Conservation (phyloP, 169 alveolate species). For the Plasmodium cynomolgi region DNA sequence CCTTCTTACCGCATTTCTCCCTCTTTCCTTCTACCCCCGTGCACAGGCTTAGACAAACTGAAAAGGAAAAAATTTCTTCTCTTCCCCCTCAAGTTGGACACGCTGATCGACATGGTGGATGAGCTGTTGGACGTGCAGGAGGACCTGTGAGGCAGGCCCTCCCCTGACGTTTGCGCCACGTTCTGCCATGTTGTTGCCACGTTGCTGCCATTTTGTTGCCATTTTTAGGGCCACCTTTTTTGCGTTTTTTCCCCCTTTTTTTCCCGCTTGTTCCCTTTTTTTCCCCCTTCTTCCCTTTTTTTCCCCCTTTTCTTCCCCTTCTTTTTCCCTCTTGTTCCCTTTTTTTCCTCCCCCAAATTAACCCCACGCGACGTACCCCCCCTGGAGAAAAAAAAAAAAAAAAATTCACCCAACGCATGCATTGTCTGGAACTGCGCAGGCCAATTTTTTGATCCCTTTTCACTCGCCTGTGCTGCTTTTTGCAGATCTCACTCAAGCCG, state of each 20-base stretch:
- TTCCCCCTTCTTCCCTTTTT: not conserved
- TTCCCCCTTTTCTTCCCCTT: not conserved
- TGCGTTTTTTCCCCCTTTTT: not conserved
- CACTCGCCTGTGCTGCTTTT: not conserved
- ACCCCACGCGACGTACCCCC: not conserved
- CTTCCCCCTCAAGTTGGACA: conserved; percentile 55
- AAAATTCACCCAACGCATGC: not conserved
- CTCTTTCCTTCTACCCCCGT: not conserved
- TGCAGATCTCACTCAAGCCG: not conserved
- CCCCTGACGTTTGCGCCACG: no score
- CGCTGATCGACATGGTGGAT: conserved; percentile 51
- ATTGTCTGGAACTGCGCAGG: not conserved
- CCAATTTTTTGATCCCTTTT: conserved; percentile 1
- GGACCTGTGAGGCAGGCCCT: not conserved
- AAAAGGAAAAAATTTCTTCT: conserved; percentile 31
- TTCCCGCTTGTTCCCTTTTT: not conserved
- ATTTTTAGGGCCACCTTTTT: not conserved
- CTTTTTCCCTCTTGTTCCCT: not conserved
- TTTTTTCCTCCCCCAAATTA: not conserved
- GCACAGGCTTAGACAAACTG: conserved; percentile 33
- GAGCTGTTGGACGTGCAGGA: conserved; percentile 28
- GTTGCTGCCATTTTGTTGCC: not conserved
- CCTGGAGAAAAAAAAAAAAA: not conserved
- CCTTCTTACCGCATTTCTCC: not conserved
- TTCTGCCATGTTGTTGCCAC: no score